phyloP scores from a whole-genome alignment of 2,329 filamentous ascomycete genomes.

The Clonostachys rosea region DNA sequence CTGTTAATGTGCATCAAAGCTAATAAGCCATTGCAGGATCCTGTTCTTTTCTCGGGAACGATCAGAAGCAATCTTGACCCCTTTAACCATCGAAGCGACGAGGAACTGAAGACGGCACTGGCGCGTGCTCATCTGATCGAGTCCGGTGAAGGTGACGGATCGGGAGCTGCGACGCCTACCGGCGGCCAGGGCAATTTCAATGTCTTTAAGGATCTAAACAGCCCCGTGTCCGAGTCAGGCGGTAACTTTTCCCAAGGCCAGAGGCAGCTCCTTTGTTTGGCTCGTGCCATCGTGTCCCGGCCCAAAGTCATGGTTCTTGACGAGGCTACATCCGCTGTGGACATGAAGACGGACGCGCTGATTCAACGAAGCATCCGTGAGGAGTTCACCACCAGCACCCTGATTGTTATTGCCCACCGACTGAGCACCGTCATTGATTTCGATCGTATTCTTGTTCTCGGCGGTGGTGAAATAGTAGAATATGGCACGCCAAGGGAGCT shows the following conservation, averaged over 20 bases:
- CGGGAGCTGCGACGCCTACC: conserved; percentile 22
- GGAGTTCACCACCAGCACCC: conserved; percentile 64
- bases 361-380: conserved; percentile 71
- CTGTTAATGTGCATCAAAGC: not conserved
- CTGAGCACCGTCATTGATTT: conserved; percentile 75
- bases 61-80: conserved; percentile 74
- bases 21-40: conserved; percentile 47
- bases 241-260: conserved; percentile 74
- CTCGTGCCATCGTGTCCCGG: conserved; percentile 65
- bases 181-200: conserved; percentile 51
- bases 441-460: conserved; percentile 68
- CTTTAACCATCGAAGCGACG: conserved; percentile 65
- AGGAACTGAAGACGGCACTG: conserved; percentile 65
- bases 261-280: conserved; percentile 70
- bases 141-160: conserved; percentile 29
- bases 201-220: conserved; percentile 58
- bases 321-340: conserved; percentile 74
- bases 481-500: conserved; percentile 61
- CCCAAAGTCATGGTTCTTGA: conserved; percentile 78
- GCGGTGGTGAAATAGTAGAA: conserved; percentile 63
- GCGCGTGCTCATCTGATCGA: conserved; percentile 64
- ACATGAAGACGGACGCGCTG: conserved; percentile 70
- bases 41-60: conserved; percentile 76
- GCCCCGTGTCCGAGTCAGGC: conserved; percentile 65
- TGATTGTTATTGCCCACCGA: conserved; percentile 72